Conservation (phyloP, 108 stramenopile species). For the Cyclostephanos tholiformis region DNA sequence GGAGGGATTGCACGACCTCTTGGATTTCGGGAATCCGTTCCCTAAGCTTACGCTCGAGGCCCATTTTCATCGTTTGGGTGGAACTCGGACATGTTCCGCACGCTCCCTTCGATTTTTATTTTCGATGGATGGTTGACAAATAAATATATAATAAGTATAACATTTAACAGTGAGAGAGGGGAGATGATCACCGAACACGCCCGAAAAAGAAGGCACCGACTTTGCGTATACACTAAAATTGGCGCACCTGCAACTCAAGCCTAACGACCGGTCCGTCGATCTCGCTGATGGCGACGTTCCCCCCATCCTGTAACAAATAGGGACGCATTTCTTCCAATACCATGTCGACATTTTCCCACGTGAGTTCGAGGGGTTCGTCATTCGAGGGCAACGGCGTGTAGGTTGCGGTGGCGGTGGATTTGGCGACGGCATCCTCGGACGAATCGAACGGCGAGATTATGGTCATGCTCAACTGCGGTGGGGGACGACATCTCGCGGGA, state of each 20-base stretch:
- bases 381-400: conserved; percentile 24
- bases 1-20: conserved; percentile 94
- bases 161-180: neutral
- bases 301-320: conserved; percentile 88
- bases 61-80: conserved; percentile 99
- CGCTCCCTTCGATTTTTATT: conserved; percentile 67
- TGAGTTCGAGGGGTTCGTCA: conserved; percentile 84
- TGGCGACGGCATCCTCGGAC: conserved; percentile 13
- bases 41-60: conserved; percentile 88
- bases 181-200: neutral
- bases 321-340: conserved; percentile 95
- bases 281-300: conserved; percentile 91
- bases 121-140: neutral
- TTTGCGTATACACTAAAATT: neutral
- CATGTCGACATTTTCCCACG: conserved; percentile 94
- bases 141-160: neutral
- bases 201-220: neutral
- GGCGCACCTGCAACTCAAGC: conserved; percentile 85
- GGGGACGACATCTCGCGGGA: conserved; percentile 3
- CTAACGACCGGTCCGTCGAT: conserved; percentile 97
- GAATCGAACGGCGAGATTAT: conserved; percentile 56
- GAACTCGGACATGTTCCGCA: conserved; percentile 96
- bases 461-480: conserved; percentile 26
- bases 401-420: conserved; percentile 19
- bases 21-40: conserved; percentile 96